phyloP scores from a whole-genome alignment of 2,329 filamentous ascomycete species.

The Fusarium sulawesiense region DNA sequence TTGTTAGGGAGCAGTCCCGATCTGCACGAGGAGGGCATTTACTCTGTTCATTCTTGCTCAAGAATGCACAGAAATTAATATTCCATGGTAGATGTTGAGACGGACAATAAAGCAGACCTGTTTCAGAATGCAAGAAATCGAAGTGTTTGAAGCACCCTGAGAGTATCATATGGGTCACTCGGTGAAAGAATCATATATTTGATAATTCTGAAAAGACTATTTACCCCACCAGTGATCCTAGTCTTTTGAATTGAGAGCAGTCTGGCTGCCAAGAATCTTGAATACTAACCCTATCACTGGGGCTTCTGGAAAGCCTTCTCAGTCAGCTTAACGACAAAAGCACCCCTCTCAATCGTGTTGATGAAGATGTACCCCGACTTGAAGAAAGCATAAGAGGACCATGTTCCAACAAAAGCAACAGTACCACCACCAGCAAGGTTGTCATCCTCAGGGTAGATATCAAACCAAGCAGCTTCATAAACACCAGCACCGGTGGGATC shows the following conservation, averaged over 20 bases:
- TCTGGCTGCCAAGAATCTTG: neutral
- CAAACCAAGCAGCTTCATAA: constrained; percentile 62
- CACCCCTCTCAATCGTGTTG: constrained; percentile 64
- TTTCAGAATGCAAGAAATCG: too few species aligned
- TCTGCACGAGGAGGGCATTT: too few species aligned
- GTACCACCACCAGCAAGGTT: constrained; percentile 50
- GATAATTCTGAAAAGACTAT: too few species aligned
- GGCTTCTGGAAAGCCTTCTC: constrained; percentile 17
- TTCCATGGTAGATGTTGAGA: too few species aligned
- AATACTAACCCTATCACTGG: neutral
- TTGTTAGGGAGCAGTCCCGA: too few species aligned
- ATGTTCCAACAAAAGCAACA: constrained; percentile 57
- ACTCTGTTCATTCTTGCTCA: too few species aligned
- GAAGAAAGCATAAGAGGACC: constrained; percentile 63
- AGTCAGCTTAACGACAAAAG: constrained; percentile 58
- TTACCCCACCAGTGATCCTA: too few species aligned
- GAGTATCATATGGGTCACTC: too few species aligned
- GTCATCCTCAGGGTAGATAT: constrained; percentile 64
- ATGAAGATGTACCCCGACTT: constrained; percentile 61
- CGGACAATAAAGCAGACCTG: too few species aligned
- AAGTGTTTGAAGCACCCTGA: too few species aligned
- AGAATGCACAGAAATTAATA: too few species aligned
- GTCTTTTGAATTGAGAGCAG: neutral
- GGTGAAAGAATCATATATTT: too few species aligned
- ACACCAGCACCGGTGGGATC: constrained; percentile 59